Percentiles rank a stretch among this genome's conserved stretches.
These are phyloP conservation scores for Achaetomiella virescens DNA, from an alignment of 495 filamentous ascomycete species.

Conservation along the genomic window DNA sequence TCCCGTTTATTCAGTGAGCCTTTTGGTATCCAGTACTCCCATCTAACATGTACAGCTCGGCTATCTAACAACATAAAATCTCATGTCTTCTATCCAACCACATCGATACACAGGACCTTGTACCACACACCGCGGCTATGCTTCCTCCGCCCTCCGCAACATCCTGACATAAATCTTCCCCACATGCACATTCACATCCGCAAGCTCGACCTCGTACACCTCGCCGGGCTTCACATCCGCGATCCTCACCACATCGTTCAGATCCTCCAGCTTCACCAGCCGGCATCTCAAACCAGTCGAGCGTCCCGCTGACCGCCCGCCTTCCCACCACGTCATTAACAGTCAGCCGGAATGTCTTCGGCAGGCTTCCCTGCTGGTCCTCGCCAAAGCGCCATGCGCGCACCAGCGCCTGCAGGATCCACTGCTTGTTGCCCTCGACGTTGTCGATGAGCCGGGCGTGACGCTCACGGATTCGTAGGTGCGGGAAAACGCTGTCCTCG, in stretches of 20 bases:
- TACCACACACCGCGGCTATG: background rate
- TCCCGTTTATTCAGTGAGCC: too few species aligned
- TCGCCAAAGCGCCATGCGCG: slow-evolving; percentile 72
- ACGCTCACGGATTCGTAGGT: slow-evolving; percentile 46
- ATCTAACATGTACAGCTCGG: background rate
- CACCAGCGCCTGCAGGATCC: slow-evolving; percentile 63
- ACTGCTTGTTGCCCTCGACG: slow-evolving; percentile 38
- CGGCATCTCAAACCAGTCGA: slow-evolving; percentile 38
- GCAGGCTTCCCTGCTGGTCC: slow-evolving; percentile 35
- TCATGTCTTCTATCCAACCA: background rate
- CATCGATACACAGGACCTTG: background rate
- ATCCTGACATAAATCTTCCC: slow-evolving; percentile 48
- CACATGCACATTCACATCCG: slow-evolving; percentile 48
- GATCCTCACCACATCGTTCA: slow-evolving; percentile 27
- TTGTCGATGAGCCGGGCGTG: slow-evolving; percentile 28
- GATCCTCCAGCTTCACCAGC: slow-evolving; percentile 29
- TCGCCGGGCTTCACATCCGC: slow-evolving; percentile 41
- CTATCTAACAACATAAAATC: background rate
- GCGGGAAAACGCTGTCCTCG: slow-evolving; percentile 44
- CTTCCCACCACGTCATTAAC: slow-evolving; percentile 28
- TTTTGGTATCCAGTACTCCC: background rate
- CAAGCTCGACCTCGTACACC: slow-evolving; percentile 55
- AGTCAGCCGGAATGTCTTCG: slow-evolving; percentile 53
- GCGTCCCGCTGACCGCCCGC: slow-evolving; percentile 19
- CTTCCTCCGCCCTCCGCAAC: slow-evolving; percentile 22